Evolutionary conservation across 2,329 filamentous ascomycete genomes (phyloP).

Genomic region (Claviceps fusiformis): DNA sequence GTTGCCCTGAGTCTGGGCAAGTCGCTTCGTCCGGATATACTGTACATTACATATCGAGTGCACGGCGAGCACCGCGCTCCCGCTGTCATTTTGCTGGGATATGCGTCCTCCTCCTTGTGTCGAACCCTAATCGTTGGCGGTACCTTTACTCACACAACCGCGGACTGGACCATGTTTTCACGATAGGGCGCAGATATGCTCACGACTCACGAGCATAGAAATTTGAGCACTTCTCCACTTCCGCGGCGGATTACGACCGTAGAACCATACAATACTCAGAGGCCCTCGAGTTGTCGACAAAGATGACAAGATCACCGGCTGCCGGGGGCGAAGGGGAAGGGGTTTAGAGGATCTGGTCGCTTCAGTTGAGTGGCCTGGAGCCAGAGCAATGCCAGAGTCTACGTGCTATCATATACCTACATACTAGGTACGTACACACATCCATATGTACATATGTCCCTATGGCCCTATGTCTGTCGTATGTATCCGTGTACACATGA

Average conservation of each 20-base stretch:
- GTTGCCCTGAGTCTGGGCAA: neutral
- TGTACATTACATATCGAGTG: neutral
- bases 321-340: neutral
- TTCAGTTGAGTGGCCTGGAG: neutral
- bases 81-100: neutral
- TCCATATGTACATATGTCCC: neutral
- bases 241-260: neutral
- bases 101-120: neutral
- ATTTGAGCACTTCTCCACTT: neutral
- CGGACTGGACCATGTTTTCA: neutral
- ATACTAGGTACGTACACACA: neutral
- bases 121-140: neutral
- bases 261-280: neutral
- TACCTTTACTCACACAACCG: neutral
- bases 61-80: neutral
- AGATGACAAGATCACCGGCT: neutral
- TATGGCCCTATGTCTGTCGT: no score
- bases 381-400: neutral
- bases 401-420: neutral
- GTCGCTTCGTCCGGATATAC: neutral
- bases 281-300: no score
- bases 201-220: neutral
- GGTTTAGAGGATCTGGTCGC: neutral
- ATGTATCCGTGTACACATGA: neutral
- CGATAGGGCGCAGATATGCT: neutral